Evolutionary conservation across 768 basidiomycete genomes (phyloP), one percentile per base, ranked within the genome.

Genomic region (Mycena maculata): DNA sequence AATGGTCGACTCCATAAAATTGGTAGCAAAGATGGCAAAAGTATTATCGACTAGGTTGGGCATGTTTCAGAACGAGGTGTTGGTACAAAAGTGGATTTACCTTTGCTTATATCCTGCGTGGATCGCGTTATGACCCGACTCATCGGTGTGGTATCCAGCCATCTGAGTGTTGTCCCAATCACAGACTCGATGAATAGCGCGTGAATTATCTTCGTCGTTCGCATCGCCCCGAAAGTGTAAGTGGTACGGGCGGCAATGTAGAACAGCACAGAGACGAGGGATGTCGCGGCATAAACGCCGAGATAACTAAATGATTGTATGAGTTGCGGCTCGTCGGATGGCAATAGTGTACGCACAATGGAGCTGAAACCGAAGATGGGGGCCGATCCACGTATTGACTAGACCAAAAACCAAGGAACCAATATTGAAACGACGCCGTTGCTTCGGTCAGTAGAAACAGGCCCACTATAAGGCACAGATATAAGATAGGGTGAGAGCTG

Each of bases 331-430:
- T 27, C 12, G 12, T 33, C 44, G 10, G n/a, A 36, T 22, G 2
- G 13, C 38, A 9, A 30, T 15, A 23, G 3, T 11, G 20, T 0
- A 74, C 79, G 63, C 59, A 84, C 81, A 73, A 79, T 9, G 69
- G 33, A 3, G 80, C 76, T 11, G 74, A 50, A 33, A 86, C 79
- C 47, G 81, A 75, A 5, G 74, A 75, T 6, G 80, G 52, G 10
- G 73, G 73, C 42, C 71, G 78, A 10, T 67, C 42, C 30, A 79
- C 76, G 60, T 85, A 85, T 69, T 83, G 81, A 4, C 76, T 72
- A 2, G 84, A 81, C 84, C 84, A 85, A 50, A 78, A 78, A 2
- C 85, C 85, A 30, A 85, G 77, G 65, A 77, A 82, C 80, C 83
- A 86, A 0, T 76, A 79, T 70, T 83, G 80, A 8, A 73, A 20